phyloP scores from a whole-genome alignment of 495 filamentous ascomycete species.

The Opeltia flavorubescens region DNA sequence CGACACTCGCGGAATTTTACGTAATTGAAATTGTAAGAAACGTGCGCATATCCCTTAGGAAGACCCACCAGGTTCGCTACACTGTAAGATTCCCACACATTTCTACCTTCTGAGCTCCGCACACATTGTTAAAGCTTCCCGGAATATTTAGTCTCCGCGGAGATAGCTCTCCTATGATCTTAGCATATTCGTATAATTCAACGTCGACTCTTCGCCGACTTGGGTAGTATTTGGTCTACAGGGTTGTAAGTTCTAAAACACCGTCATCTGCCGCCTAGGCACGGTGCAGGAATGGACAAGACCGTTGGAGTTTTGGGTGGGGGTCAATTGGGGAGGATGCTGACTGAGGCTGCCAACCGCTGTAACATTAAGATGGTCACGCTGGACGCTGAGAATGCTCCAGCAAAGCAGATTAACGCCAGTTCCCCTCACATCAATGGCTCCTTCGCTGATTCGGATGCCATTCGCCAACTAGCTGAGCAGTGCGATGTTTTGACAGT shows the following conservation, averaged over 20 bases:
- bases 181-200: not conserved
- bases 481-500: slow-evolving; percentile 76
- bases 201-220: slow-evolving; percentile 1
- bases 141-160: not conserved
- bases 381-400: slow-evolving; percentile 64
- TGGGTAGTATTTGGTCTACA: not conserved
- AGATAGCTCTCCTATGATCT: not conserved
- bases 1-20: not conserved
- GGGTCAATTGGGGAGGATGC: slow-evolving; percentile 88
- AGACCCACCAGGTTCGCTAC: not conserved
- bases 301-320: slow-evolving; percentile 53
- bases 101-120: not conserved
- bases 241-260: not conserved
- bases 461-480: slow-evolving; percentile 62
- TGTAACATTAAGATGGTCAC: slow-evolving; percentile 69
- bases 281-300: slow-evolving; percentile 18
- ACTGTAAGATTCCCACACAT: not conserved
- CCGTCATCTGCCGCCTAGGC: too few species aligned
- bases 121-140: not conserved
- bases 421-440: slow-evolving; percentile 62
- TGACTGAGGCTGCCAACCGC: slow-evolving; percentile 80
- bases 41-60: not conserved
- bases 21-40: not conserved
- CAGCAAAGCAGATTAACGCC: slow-evolving; percentile 83
- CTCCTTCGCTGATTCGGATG: slow-evolving; percentile 67